Base-by-base conservation (phyloP, 768 basidiomycete species). In the Mycena capillaripes region DNA sequence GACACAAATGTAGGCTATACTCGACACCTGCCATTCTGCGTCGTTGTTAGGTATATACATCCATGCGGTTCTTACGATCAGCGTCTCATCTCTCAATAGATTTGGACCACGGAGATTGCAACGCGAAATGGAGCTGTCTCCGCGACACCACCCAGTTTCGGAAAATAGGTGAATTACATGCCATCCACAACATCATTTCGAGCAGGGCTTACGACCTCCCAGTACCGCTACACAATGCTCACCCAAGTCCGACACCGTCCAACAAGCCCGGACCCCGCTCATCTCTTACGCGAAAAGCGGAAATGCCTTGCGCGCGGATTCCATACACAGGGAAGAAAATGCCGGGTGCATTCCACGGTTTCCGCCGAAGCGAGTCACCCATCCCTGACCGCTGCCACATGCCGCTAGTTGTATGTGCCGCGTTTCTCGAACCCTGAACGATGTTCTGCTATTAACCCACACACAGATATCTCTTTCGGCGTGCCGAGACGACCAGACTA, bases 11-110 rank as follows among this genome's bases (percentile, higher is more conserved):
- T 23, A 70, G 63, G 63, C 62, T 3, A 36, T 70, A 0, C 63
- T 70, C 4, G 69, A 70, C 32, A 70, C 69, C 2, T 70, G 69
- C 44, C 69, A 70, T 56, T 70, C 69, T 21, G 69, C 61, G 4
- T 56, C 69, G 3, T 30, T 70, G 14, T 27, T 70, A 23, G 61
- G 69, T 63, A 42, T 17, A 55, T 8, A 2, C n/a, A n/a, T n/a
- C 16, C 21, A 36, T 38, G 19, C 3, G 21, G 8, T 19, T 27
- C 10, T 6, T 25, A 8, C 4, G 23, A 4, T 17, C n/a, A n/a
- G 11, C 23, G 21, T 11, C 40, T 56, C 2, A 62, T 36, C 34
- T 10, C 16, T 7, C 17, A 12, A 44, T 7, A 70, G 69, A 70
- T 57, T 50, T 70, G 14, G 61, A 70, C 55, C 69, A 70, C 53